phyloP scores from a whole-genome alignment of 176 grass and related monocot species.

The Aegilops umbellulata region DNA sequence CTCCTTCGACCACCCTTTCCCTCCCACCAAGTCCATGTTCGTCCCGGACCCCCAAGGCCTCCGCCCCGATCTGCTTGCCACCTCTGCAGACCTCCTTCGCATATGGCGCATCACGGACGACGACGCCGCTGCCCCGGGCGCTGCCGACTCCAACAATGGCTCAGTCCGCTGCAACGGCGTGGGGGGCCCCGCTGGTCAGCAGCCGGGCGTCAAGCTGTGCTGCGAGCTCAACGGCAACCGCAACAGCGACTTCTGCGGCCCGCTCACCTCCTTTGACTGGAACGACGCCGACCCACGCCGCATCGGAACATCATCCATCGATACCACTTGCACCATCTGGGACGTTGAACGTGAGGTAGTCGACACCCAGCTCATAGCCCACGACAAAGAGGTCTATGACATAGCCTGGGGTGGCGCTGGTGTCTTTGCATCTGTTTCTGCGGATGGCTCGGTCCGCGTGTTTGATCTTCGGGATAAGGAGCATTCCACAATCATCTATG shows the following conservation, averaged over 20 bases:
- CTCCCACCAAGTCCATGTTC: slow-evolving; percentile 96
- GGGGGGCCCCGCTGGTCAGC: slow-evolving; percentile 3
- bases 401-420: slow-evolving; percentile 96
- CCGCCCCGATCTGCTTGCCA: slow-evolving; percentile 94
- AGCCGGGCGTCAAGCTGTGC: slow-evolving; percentile 51
- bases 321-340: slow-evolving; percentile 98
- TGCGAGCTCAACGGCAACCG: slow-evolving; percentile 87
- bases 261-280: slow-evolving; percentile 98
- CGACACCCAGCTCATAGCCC: slow-evolving; percentile 97
- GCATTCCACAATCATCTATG: slow-evolving; percentile 97
- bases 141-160: slow-evolving; percentile 12
- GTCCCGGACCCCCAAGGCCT: slow-evolving; percentile 84
- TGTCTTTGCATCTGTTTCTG: slow-evolving; percentile 92
- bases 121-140: background rate
- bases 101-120: slow-evolving; percentile 90
- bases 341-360: slow-evolving; percentile 91
- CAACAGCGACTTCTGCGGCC: slow-evolving; percentile 94
- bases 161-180: slow-evolving; percentile 40
- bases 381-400: slow-evolving; percentile 99
- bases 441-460: slow-evolving; percentile 90
- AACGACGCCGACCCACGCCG: slow-evolving; percentile 96
- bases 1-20: slow-evolving; percentile 92
- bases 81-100: slow-evolving; percentile 96
- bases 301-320: slow-evolving; percentile 85
- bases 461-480: slow-evolving; percentile 98